Conservation (phyloP, 2,329 filamentous ascomycete species). For the Apiospora pterosperma region DNA sequence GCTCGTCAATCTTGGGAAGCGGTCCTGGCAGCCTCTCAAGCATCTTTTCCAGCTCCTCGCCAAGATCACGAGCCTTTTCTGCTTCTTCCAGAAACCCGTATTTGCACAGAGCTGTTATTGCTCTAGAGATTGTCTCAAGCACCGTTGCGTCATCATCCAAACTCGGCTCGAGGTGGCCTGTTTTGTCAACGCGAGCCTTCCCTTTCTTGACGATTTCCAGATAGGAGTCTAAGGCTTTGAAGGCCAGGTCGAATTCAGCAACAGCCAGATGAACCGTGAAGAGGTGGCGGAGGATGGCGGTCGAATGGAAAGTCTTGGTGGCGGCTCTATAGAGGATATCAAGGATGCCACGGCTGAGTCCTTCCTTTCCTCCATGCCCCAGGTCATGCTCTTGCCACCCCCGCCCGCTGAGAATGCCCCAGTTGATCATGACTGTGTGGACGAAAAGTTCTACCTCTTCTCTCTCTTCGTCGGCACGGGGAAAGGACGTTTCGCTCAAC, state of each 20-base stretch:
- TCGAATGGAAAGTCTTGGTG: constrained; percentile 93
- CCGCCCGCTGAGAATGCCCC: constrained; percentile 75
- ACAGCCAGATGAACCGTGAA: constrained; percentile 85
- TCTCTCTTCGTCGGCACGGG: constrained; percentile 75
- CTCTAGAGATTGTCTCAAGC: constrained; percentile 74
- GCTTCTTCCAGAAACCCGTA: constrained; percentile 74
- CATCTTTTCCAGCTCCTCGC: constrained; percentile 70
- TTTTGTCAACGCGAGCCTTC: constrained; percentile 80
- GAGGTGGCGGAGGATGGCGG: constrained; percentile 77
- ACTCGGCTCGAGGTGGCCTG: constrained; percentile 63
- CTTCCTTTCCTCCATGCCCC: constrained; percentile 75
- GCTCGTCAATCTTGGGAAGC: constrained; percentile 23
- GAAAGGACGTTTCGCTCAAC: constrained; percentile 77
- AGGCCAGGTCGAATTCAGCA: constrained; percentile 87
- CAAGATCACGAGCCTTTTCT: constrained; percentile 74
- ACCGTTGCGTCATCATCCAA: constrained; percentile 78
- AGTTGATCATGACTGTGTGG: constrained; percentile 76
- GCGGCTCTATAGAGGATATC: constrained; percentile 88
- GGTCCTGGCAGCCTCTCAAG: constrained; percentile 55
- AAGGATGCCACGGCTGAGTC: constrained; percentile 71
- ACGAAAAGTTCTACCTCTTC: constrained; percentile 80
- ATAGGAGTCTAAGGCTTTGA: constrained; percentile 90
- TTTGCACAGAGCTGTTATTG: constrained; percentile 75
- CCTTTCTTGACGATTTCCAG: constrained; percentile 82
- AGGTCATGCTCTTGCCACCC: constrained; percentile 79